Conservation (phyloP, 177 flowering plant species). For the Tripterygium wilfordii region DNA sequence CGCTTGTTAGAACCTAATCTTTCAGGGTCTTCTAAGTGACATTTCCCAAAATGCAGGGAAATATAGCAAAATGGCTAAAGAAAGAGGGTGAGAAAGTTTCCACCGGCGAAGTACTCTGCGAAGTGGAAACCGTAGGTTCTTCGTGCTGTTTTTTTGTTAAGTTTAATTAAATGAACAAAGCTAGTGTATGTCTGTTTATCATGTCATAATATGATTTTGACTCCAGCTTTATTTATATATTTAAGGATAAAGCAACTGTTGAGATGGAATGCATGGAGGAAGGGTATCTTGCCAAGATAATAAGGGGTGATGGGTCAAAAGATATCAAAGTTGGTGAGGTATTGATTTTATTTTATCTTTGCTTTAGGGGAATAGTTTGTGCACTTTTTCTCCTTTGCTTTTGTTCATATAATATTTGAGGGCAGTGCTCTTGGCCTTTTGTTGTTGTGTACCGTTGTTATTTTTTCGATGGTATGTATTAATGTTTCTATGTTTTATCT, state of each 20-base stretch:
- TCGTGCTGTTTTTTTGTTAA: not conserved
- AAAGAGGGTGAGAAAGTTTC: conserved; percentile 91
- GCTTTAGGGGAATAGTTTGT: not conserved
- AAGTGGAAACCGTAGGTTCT: conserved; percentile 87
- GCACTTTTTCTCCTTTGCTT: not conserved
- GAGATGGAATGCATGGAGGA: conserved; percentile 99
- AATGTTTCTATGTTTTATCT: too few species aligned
- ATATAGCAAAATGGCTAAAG: conserved; percentile 94
- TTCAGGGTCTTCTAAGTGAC: conserved; percentile 2
- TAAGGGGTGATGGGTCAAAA: conserved; percentile 81
- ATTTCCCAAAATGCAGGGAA: conserved; percentile 56
- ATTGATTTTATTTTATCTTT: conserved; percentile 10
- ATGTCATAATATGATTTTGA: too few species aligned
- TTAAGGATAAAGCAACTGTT: conserved; percentile 97
- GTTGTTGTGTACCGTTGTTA: too few species aligned
- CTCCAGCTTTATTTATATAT: conserved; percentile 5
- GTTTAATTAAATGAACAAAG: not conserved
- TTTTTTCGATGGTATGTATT: too few species aligned
- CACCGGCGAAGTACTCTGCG: conserved; percentile 97
- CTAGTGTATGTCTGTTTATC: not conserved
- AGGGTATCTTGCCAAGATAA: conserved; percentile 88
- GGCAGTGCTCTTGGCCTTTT: too few species aligned
- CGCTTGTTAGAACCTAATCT: not conserved
- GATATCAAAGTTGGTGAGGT: conserved; percentile 99
- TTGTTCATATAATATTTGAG: not conserved